Evolutionary conservation across 129 eudicot species (phyloP).

Genomic region (Escallonia rubra): DNA sequence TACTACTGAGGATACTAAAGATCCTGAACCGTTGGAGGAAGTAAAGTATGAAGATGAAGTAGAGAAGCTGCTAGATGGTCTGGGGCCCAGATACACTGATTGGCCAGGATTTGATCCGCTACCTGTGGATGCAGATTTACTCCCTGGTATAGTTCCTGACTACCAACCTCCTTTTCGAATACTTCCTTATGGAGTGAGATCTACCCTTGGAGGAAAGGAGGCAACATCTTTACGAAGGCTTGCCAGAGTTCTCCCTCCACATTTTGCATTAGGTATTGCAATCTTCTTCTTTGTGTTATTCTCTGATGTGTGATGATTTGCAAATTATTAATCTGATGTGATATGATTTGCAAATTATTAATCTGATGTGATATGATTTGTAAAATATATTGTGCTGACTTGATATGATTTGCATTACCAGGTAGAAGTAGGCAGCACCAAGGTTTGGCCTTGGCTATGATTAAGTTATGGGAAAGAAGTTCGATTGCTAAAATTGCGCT

Average conservation of each 20-base stretch:
- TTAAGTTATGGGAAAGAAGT: conserved; percentile 88
- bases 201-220: conserved; percentile 55
- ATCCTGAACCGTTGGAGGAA: conserved; percentile 33
- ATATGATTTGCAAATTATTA: not conserved
- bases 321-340: not conserved
- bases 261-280: conserved; percentile 82
- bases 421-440: conserved; percentile 97
- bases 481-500: conserved; percentile 80
- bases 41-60: conserved; percentile 76
- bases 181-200: conserved; percentile 84
- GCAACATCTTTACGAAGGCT: conserved; percentile 79
- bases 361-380: not conserved
- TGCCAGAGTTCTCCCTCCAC: conserved; percentile 88
- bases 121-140: conserved; percentile 97
- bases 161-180: conserved; percentile 82
- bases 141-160: conserved; percentile 59
- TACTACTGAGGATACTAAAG: conserved; percentile 6
- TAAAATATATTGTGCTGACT: too few species aligned
- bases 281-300: not conserved
- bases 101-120: conserved; percentile 90
- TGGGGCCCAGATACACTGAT: conserved; percentile 85
- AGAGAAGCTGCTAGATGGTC: conserved; percentile 65
- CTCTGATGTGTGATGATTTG: not conserved
- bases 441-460: conserved; percentile 86
- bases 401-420: conserved; percentile 32